A percentile compares a stretch with the other conserved stretches of the same genome.
These are phyloP conservation scores for Huntiella bhutanensis DNA, from an alignment of 2,329 filamentous ascomycete species.

Conservation along the genomic window DNA sequence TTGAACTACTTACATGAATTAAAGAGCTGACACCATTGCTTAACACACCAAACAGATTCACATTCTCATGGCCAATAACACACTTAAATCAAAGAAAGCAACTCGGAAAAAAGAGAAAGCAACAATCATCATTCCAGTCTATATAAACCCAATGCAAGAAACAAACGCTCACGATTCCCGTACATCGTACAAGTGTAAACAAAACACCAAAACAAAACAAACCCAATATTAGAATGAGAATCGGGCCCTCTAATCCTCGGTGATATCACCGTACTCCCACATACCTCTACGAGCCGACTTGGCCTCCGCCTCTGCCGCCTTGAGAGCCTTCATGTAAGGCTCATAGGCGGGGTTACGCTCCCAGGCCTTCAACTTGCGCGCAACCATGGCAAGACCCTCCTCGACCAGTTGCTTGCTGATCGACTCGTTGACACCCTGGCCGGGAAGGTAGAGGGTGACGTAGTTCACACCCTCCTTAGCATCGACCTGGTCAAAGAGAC, in stretches of 20 bases:
- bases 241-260: conserved; percentile 47
- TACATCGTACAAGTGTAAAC: neutral
- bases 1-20: too few relatives aligned
- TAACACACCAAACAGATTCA: too few relatives aligned
- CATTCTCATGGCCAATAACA: too few relatives aligned
- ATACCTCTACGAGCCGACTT: conserved; percentile 69
- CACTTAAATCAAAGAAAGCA: neutral
- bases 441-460: conserved; percentile 73
- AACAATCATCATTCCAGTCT: neutral
- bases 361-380: conserved; percentile 79
- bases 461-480: conserved; percentile 62
- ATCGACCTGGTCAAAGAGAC: conserved; percentile 73
- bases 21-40: too few relatives aligned
- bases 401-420: conserved; percentile 76
- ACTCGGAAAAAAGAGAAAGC: neutral
- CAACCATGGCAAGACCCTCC: conserved; percentile 77
- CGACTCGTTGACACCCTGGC: conserved; percentile 50
- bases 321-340: conserved; percentile 52
- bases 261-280: conserved; percentile 97
- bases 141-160: neutral
- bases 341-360: conserved; percentile 54
- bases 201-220: conserved; percentile 6
- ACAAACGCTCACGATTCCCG: neutral
- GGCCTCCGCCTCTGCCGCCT: conserved; percentile 55
- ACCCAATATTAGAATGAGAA: conserved; percentile 11